Conservation (phyloP, 129 eudicot species). For the Apium graveolens region DNA sequence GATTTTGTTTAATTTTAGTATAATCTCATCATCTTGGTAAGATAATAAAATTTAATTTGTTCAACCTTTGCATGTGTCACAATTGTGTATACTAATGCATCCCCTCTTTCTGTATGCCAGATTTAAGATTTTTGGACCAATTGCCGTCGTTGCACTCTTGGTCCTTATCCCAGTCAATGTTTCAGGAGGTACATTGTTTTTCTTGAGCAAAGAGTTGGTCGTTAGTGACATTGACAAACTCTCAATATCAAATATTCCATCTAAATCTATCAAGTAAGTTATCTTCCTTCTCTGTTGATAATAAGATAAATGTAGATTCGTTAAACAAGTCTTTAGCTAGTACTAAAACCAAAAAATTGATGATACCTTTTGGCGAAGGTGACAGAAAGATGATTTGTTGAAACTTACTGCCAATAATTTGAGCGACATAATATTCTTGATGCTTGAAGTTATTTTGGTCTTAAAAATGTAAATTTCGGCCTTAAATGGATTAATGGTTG, state of each 20-base stretch:
- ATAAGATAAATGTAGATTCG: background rate
- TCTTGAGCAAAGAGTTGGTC: conserved; percentile 72
- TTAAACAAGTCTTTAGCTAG: conserved; percentile 1
- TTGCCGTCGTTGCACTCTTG: conserved; percentile 53
- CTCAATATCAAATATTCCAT: conserved; percentile 86
- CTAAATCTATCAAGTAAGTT: conserved; percentile 78
- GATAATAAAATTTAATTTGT: background rate
- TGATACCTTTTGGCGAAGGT: background rate
- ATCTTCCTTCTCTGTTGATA: background rate
- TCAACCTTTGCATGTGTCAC: background rate
- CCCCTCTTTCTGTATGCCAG: conserved; percentile 30
- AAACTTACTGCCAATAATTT: background rate
- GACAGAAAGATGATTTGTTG: background rate
- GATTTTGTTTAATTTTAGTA: background rate
- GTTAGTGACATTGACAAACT: conserved; percentile 85
- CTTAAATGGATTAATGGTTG: background rate
- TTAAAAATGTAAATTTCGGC: background rate
- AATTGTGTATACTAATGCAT: background rate
- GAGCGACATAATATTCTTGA: background rate
- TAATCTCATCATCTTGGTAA: background rate
- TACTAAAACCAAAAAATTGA: background rate
- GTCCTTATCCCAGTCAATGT: conserved; percentile 83
- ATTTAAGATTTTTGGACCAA: conserved; percentile 78
- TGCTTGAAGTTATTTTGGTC: background rate
- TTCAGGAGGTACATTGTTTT: conserved; percentile 71